Evolutionary conservation across 352 stramenopile species (phyloP).

Genomic region (Blastocystis sp.): DNA sequence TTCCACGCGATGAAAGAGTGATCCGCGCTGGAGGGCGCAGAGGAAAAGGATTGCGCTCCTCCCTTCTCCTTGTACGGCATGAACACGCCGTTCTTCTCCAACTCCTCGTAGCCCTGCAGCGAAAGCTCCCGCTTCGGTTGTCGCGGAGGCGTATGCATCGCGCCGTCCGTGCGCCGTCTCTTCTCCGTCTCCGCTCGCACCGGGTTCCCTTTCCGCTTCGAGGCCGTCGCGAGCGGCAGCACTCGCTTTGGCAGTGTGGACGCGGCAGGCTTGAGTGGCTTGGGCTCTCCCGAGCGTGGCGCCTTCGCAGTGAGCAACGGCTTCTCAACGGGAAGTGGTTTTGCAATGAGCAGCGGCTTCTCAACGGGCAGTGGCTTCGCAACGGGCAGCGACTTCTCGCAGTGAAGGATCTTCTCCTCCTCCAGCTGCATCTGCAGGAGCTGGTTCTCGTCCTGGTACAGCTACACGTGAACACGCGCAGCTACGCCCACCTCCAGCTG

Average conservation of each 20-base stretch:
- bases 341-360: too few species aligned
- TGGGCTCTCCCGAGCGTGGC: too few species aligned
- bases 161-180: too few species aligned
- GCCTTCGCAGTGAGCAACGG: too few species aligned
- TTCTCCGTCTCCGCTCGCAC: too few species aligned
- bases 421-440: constrained; percentile 32
- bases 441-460: constrained; percentile 22
- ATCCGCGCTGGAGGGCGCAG: neutral
- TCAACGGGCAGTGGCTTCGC: too few species aligned
- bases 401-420: constrained; percentile 15
- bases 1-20: constrained; percentile 8
- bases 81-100: constrained; percentile 3
- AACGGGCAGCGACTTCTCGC: neutral
- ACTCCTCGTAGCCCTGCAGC: neutral
- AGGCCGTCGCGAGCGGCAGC: too few species aligned
- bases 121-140: neutral
- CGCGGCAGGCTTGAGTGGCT: too few species aligned
- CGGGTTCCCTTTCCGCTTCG: neutral
- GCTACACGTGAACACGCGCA: neutral
- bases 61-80: neutral
- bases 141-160: constrained; percentile 5
- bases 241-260: too few species aligned
- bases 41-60: neutral
- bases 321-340: too few species aligned
- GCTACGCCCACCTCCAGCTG: constrained; percentile 12